Conservation (phyloP, 2,329 filamentous ascomycete genomes). For the Metarhizium sp. region DNA sequence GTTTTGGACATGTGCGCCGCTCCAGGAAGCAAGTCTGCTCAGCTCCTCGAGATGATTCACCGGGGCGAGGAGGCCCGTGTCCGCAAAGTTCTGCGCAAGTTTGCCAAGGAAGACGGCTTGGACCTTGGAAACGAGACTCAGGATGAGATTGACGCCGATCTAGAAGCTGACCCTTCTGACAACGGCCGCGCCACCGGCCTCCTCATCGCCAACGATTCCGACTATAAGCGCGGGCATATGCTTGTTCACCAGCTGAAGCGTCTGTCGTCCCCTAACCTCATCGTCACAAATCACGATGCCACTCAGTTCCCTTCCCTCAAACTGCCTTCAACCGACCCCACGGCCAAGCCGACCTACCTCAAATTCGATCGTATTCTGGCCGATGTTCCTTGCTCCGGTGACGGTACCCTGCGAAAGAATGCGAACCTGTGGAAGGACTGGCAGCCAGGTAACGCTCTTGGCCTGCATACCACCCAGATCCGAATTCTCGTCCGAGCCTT, state of each 20-base stretch:
- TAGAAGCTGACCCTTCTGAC: conserved; percentile 55
- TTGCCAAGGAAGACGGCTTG: conserved; percentile 52
- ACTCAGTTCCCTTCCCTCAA: conserved; percentile 91
- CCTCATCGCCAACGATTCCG: conserved; percentile 89
- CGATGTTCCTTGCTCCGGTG: conserved; percentile 93
- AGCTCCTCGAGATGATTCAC: conserved; percentile 91
- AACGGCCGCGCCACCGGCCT: conserved; percentile 84
- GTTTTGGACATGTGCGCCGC: conserved; percentile 95
- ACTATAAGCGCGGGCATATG: conserved; percentile 96
- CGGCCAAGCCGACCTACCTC: conserved; percentile 60
- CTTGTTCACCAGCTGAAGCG: conserved; percentile 96
- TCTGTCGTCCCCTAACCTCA: conserved; percentile 88
- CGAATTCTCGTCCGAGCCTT: conserved; percentile 85
- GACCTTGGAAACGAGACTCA: conserved; percentile 38
- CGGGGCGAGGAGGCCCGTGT: conserved; percentile 84
- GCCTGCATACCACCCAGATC: conserved; percentile 77
- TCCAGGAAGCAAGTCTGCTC: conserved; percentile 92
- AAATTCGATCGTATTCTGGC: conserved; percentile 96
- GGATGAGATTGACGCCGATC: conserved; percentile 37
- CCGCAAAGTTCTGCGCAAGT: conserved; percentile 55
- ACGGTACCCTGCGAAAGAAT: conserved; percentile 92
- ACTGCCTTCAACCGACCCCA: conserved; percentile 51
- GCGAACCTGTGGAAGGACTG: conserved; percentile 91
- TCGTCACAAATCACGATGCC: conserved; percentile 96
- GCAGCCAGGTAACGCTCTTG: conserved; percentile 78